Evolutionary conservation across 2,329 filamentous ascomycete species (phyloP), one percentile per base, ranked within the genome.

Genomic region (Xylaria sp.): DNA sequence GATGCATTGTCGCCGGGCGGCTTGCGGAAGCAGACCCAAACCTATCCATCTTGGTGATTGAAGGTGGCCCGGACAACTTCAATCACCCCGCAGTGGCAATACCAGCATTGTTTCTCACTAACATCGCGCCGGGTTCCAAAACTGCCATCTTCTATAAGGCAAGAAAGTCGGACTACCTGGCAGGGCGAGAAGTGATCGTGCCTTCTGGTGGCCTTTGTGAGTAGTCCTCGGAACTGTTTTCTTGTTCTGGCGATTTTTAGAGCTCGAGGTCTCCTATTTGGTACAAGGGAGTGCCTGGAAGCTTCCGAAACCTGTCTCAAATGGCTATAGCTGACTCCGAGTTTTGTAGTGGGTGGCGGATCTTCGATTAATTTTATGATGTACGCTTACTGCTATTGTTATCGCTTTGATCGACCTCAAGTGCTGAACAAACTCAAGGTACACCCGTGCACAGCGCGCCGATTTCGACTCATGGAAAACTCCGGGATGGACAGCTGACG

Each of bases 281-380:
- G 23, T 23, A 23, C 23, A 23, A 23, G 23, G 2, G 23, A 23
- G 23, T 23, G 23, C 23, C 23, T 23, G 23, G 23, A 23, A 23
- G 23, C 23, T 23, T 23, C 23, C 23, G 23, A 23, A 23, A 23
- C 23, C 23, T 23, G 23, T 23, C 23, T 23, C 23, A 23, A 23
- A 23, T 23, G 23, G 23, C 23, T 23, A 23, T 23, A 23, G 2
- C 23, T 23, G 23, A 23, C 23, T 23, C 23, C 23, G 23, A 23
- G 23, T 23, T 23, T 23, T 23, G 23, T 23, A 23, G 23, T 89
- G 0, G 87, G 87, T 26, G 88, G 87, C 20, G 87, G 87, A 9
- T 83, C 81, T 0, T 82, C 83, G 2, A 83, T 85, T 44, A 86
- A 86, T 67, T 83, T 84, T 68, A 81, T 84, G 80, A 83, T 85